phyloP scores from a whole-genome alignment of 1,139 yeast species.

The Pichia sp. region DNA sequence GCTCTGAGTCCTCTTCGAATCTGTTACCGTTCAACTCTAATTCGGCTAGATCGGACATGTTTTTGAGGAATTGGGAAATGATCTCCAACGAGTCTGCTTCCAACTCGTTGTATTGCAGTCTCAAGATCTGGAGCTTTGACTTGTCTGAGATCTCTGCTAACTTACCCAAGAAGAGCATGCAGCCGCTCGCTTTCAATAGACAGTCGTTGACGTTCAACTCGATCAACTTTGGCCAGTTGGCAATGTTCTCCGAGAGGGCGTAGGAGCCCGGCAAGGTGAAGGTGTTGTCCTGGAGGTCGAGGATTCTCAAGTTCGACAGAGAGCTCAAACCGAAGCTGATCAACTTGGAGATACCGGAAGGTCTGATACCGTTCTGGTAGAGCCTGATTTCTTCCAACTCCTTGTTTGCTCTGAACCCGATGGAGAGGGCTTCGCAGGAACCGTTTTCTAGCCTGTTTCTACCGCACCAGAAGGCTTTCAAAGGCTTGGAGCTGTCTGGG shows the following conservation, averaged over 20 bases:
- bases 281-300: slow-evolving; percentile 94
- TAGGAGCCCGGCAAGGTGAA: slow-evolving; percentile 79
- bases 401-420: slow-evolving; percentile 71
- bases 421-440: slow-evolving; percentile 71
- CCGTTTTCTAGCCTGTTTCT: slow-evolving; percentile 96
- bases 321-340: slow-evolving; percentile 65
- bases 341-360: slow-evolving; percentile 77
- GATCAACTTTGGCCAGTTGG: slow-evolving; percentile 50
- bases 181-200: slow-evolving; percentile 74
- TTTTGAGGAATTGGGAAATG: slow-evolving; percentile 50
- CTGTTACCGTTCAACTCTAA: slow-evolving; percentile 91
- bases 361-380: slow-evolving; percentile 96
- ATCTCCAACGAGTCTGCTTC: slow-evolving; percentile 58
- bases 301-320: slow-evolving; percentile 55
- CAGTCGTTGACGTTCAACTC: slow-evolving; percentile 91
- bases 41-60: slow-evolving; percentile 55
- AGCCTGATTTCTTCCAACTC: slow-evolving; percentile 65
- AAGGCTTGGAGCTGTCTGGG: slow-evolving; percentile 33
- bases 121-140: slow-evolving; percentile 51
- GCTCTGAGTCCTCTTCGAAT: slow-evolving; percentile 71
- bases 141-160: slow-evolving; percentile 35
- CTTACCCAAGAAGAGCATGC: slow-evolving; percentile 48
- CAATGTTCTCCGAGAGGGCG: slow-evolving; percentile 59
- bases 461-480: slow-evolving; percentile 88
- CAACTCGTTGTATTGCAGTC: slow-evolving; percentile 86